phyloP scores from a whole-genome alignment of 345 rosid species.

The Salix brachista region DNA sequence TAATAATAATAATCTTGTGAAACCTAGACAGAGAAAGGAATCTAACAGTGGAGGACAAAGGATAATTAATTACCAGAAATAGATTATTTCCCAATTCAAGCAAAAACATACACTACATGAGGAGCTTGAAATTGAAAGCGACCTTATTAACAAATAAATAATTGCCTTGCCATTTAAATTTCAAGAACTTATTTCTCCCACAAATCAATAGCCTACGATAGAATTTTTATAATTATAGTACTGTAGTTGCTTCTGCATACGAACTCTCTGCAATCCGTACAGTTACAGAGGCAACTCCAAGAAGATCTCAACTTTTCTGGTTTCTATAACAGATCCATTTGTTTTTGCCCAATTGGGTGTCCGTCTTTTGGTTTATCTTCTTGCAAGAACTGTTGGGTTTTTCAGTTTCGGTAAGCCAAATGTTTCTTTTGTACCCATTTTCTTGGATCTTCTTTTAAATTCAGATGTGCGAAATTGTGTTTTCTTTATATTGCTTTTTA shows the following conservation, averaged over 20 bases:
- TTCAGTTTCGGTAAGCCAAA: constrained; percentile 27
- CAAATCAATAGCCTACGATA: background rate
- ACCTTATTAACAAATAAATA: background rate
- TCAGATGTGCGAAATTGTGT: background rate
- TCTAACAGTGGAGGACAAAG: background rate
- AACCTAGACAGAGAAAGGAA: background rate
- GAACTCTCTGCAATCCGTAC: background rate
- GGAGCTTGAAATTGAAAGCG: background rate
- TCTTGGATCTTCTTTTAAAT: constrained; percentile 20
- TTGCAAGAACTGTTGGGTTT: constrained; percentile 17
- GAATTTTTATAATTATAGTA: background rate
- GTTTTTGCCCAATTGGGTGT: constrained; percentile 18
- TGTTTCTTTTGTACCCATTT: constrained; percentile 9
- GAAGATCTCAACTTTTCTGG: constrained; percentile 1
- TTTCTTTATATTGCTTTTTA: background rate
- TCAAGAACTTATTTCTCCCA: background rate
- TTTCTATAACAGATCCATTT: constrained; percentile 9
- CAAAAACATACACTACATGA: background rate
- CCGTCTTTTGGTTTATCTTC: constrained; percentile 17
- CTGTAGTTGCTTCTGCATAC: background rate
- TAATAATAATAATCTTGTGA: background rate
- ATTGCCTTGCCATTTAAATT: background rate
- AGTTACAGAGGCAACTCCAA: background rate
- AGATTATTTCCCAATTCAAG: background rate
- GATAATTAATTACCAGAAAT: background rate